These are phyloP conservation scores for Tolypocladium ophioglossoides DNA, from an alignment of 2,329 filamentous ascomycete species.

Conservation along the genomic window DNA sequence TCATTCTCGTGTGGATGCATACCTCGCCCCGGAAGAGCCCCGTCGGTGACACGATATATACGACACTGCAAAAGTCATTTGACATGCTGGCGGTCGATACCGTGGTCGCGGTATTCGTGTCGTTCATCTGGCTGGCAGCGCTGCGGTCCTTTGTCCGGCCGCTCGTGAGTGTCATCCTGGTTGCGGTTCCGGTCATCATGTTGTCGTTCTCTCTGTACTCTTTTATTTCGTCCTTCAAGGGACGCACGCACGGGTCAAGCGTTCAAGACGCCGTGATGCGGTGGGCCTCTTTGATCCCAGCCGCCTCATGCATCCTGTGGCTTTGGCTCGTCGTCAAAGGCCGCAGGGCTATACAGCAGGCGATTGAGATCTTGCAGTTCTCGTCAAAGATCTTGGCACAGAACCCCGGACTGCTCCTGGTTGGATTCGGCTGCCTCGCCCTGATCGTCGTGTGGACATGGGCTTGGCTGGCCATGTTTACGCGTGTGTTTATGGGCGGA, in stretches of 20 bases:
- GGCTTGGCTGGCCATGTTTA: slow-evolving; percentile 96
- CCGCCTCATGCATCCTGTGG: slow-evolving; percentile 65
- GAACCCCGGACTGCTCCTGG: slow-evolving; percentile 69
- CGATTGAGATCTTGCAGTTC: slow-evolving; percentile 85
- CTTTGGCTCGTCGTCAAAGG: slow-evolving; percentile 73
- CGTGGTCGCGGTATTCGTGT: slow-evolving; percentile 77
- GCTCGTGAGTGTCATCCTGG: slow-evolving; percentile 69
- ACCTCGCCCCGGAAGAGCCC: slow-evolving; percentile 63
- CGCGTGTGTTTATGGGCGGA: slow-evolving; percentile 86
- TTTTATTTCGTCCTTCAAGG: slow-evolving; percentile 80
- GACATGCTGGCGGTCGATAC: slow-evolving; percentile 87
- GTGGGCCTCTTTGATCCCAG: slow-evolving; percentile 71
- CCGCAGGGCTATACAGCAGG: slow-evolving; percentile 69
- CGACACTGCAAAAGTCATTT: slow-evolving; percentile 74
- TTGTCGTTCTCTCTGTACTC: slow-evolving; percentile 88
- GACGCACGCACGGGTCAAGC: slow-evolving; percentile 59
- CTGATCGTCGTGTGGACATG: slow-evolving; percentile 84
- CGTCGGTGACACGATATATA: slow-evolving; percentile 90
- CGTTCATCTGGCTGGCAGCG: slow-evolving; percentile 80
- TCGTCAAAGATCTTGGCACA: slow-evolving; percentile 77
- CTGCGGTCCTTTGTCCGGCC: slow-evolving; percentile 78
- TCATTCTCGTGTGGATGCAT: slow-evolving; percentile 81
- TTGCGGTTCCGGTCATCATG: slow-evolving; percentile 78
- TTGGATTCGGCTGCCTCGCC: slow-evolving; percentile 71
- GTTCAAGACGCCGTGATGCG: slow-evolving; percentile 87